Conservation (phyloP, 2,329 filamentous ascomycete genomes). For the Exophiala alcalophila region DNA sequence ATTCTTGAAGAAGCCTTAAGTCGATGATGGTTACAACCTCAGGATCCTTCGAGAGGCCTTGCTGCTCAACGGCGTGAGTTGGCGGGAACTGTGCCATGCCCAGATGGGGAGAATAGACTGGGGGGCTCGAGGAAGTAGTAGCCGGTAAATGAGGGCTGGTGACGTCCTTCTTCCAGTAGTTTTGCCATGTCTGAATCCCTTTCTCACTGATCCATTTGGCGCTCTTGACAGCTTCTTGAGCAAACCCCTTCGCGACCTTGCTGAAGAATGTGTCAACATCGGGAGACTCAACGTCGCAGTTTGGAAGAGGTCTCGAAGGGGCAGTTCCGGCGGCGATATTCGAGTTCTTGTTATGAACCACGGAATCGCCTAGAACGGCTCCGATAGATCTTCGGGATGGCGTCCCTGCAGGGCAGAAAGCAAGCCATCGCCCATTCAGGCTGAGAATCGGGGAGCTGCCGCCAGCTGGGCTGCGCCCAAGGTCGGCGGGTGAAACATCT, state of each 20-base stretch:
- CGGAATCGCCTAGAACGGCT: slow-evolving; percentile 39
- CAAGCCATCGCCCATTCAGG: slow-evolving; percentile 48
- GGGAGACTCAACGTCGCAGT: slow-evolving; percentile 46
- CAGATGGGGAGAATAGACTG: slow-evolving; percentile 31
- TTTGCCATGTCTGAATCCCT: slow-evolving; percentile 50
- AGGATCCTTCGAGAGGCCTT: slow-evolving; percentile 38
- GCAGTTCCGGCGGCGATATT: slow-evolving; percentile 44
- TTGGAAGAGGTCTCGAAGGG: slow-evolving; percentile 42
- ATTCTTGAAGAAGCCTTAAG: slow-evolving; percentile 43
- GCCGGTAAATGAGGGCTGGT: slow-evolving; percentile 27
- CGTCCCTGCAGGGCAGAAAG: slow-evolving; percentile 43
- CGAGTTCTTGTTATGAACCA: slow-evolving; percentile 38
- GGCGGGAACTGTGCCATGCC: slow-evolving; percentile 44
- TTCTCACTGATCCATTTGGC: slow-evolving; percentile 51
- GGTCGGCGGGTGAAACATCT: slow-evolving; percentile 42
- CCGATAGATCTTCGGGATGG: slow-evolving; percentile 41
- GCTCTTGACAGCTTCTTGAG: slow-evolving; percentile 48
- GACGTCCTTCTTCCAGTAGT: slow-evolving; percentile 48
- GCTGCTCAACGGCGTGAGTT: slow-evolving; percentile 44
- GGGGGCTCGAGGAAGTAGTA: slow-evolving; percentile 34
- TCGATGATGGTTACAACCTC: slow-evolving; percentile 49
- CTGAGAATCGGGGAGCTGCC: slow-evolving; percentile 42
- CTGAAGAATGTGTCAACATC: slow-evolving; percentile 48
- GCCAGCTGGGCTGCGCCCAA: slow-evolving; percentile 32
- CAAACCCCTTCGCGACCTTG: slow-evolving; percentile 48